Conservation (phyloP, 768 basidiomycete genomes). For the Tubosaeta sp. region DNA sequence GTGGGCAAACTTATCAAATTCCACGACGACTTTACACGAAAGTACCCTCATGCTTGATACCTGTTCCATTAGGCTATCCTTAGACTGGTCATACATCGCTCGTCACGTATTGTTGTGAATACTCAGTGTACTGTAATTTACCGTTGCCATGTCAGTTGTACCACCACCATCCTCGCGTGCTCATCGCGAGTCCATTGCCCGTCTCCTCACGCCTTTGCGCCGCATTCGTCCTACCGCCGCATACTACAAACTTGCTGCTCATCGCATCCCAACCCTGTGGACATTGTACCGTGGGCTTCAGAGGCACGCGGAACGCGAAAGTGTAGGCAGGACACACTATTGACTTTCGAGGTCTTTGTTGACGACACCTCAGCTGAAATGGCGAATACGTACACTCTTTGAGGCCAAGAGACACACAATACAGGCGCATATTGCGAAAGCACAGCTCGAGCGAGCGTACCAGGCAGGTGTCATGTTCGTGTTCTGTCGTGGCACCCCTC, state of each 20-base stretch:
- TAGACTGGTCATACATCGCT: neutral
- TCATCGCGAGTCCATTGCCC: conserved; percentile 51
- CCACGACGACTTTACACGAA: conserved; percentile 56
- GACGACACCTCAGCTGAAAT: conserved; percentile 44
- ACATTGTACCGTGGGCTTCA: conserved; percentile 69
- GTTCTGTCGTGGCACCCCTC: neutral
- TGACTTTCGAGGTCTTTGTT: neutral
- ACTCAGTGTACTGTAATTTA: conserved; percentile 1
- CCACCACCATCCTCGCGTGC: conserved; percentile 33
- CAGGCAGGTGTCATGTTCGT: conserved; percentile 38
- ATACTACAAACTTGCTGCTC: conserved; percentile 66
- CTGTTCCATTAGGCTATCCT: neutral
- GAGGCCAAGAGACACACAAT: conserved; percentile 48
- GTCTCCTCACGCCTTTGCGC: conserved; percentile 51
- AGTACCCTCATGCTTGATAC: conserved; percentile 34
- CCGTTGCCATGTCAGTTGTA: conserved; percentile 11
- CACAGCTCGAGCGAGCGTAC: conserved; percentile 48
- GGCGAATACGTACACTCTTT: conserved; percentile 54
- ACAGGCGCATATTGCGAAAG: conserved; percentile 45
- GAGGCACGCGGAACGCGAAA: conserved; percentile 46
- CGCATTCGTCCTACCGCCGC: conserved; percentile 58
- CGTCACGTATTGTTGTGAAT: conserved; percentile 1
- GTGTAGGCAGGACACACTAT: conserved; percentile 38
- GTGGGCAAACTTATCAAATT: conserved; percentile 77
- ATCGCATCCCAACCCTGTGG: conserved; percentile 77